Conservation (phyloP, 805 yeast genomes). For the Candida saitoana region DNA sequence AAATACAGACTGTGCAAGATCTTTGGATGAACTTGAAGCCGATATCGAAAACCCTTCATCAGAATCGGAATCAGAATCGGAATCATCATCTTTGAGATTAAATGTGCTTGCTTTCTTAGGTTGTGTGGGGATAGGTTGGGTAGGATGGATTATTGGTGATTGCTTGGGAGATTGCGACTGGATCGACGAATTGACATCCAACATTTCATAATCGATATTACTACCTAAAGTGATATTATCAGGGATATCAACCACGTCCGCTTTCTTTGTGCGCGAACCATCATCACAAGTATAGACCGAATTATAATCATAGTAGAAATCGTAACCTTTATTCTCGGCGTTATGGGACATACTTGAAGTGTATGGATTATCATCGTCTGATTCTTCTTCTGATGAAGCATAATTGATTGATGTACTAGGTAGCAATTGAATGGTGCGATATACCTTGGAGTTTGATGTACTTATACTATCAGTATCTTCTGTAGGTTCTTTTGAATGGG, state of each 20-base stretch:
- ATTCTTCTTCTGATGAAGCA: constrained; percentile 60
- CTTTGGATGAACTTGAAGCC: constrained; percentile 34
- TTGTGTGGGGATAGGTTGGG: neutral
- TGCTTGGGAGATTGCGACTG: neutral
- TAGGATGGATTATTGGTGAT: neutral
- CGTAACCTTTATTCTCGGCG: constrained; percentile 70
- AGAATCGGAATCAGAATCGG: constrained; percentile 15
- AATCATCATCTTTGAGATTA: constrained; percentile 6
- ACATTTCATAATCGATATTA: constrained; percentile 34
- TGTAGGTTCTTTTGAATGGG: constrained; percentile 16
- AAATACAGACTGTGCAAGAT: constrained; percentile 41
- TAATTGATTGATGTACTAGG: constrained; percentile 86
- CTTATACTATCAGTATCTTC: constrained; percentile 30
- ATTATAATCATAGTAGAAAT: constrained; percentile 76
- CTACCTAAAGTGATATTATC: constrained; percentile 42
- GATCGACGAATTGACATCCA: constrained; percentile 11
- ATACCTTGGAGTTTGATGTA: constrained; percentile 23
- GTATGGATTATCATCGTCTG: constrained; percentile 54
- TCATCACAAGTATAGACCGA: constrained; percentile 62
- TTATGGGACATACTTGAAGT: constrained; percentile 64
- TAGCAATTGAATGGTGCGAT: constrained; percentile 65
- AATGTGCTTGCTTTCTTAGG: constrained; percentile 3
- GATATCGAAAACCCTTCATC: constrained; percentile 34
- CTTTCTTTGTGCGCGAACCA: constrained; percentile 28
- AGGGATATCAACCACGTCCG: constrained; percentile 45